Base-by-base conservation (phyloP, 768 basidiomycete species). In the Amanita rubescens region DNA sequence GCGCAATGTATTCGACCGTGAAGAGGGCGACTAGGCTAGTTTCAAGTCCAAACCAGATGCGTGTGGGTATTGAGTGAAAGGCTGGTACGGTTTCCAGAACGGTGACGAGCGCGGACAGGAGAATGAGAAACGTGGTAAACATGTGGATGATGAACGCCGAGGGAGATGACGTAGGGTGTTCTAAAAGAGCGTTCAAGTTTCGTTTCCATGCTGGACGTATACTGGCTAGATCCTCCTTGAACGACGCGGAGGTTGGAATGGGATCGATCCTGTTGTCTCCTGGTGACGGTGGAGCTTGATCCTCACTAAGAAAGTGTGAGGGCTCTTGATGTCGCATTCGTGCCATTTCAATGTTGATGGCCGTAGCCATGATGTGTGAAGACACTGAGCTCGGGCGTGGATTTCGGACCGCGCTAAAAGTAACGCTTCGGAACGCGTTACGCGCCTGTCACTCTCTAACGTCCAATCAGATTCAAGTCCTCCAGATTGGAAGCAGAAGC, bases 31-130 rank as follows among this genome's bases (percentile, higher is more conserved):
- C 92, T 9, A 94, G 67, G 49, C 78, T 83, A 15, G 91, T 92
- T 70, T 94, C 93, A 19, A 92, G 64, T 1, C 93, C 93, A 57
- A 95, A 95, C 82, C 93, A 91, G 6, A 86, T 72, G 33, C 82
- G 73, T 12, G 78, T 80, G 2, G 82, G 78, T 2, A 84, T 80
- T 8, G 78, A 76, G 63, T 87, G 87, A 58, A 90, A 83, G 1
- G 80, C 76, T 0, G 87, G 89, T 1, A 91, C 82, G 0, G 90
- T 91, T 66, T 91, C 89, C 22, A 90, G 69, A 4, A 90, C 74
- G 0, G 89, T 91, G 24, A 91, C 80, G 35, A 87, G 57, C 1
- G 89, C 89, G 1, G 85, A 87, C 57, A 85, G 66, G 2, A 90
- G 63, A 57, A 94, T 93, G 38, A 89, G 73, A 11, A 75, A 75